Evolutionary conservation across 1,139 yeast genomes (phyloP), one percentile per base, ranked within the genome.

Genomic region (Suhomyces taliae): DNA sequence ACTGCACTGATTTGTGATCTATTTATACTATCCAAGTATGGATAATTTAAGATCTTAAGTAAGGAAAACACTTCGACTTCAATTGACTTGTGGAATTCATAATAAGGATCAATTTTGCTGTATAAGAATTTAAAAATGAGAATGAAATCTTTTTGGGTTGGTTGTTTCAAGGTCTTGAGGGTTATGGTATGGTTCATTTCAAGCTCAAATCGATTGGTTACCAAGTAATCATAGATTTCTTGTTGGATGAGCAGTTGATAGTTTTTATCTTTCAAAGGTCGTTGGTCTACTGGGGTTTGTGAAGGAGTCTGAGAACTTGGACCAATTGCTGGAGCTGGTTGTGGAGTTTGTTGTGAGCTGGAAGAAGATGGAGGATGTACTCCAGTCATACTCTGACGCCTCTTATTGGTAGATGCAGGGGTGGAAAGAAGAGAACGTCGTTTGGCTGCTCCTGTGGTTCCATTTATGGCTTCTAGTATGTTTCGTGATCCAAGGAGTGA

Each of bases 1-100:
- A 90, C 97, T 0, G 97, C 97, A 41, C 91, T 83, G 33, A 90
- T 83, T 61, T 89, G 96, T 0, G 93, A 85, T 58, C 90, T 82
- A 63, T 85, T 87, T 39, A 90, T 83, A 0, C 87, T 75, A 39
- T 88, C 96, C 48, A 90, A 65, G 62, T 85, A 89, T 1, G 98
- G 97, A 60, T 90, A 91, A 44, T 80, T 81, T 51, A 90, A 66
- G 32, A 76, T 74, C 59, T 82, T 84, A 54, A 91, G 68, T 12
- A 89, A 69, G 19, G 79, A 75, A 55, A 84, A 85, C 9, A 90
- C 88, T 53, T 91, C 97, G 45, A 80, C 77, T 53, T 90, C 97
- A 37, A 87, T 78, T 12, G 87, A 74, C 59, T 79, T 82, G 27
- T 82, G 75, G 60, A 89, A 89, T 52, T 72, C 73, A 63, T 87